These are phyloP conservation scores for Suillus cothurnatus DNA, from an alignment of 768 basidiomycete species.

Conservation along the genomic window DNA sequence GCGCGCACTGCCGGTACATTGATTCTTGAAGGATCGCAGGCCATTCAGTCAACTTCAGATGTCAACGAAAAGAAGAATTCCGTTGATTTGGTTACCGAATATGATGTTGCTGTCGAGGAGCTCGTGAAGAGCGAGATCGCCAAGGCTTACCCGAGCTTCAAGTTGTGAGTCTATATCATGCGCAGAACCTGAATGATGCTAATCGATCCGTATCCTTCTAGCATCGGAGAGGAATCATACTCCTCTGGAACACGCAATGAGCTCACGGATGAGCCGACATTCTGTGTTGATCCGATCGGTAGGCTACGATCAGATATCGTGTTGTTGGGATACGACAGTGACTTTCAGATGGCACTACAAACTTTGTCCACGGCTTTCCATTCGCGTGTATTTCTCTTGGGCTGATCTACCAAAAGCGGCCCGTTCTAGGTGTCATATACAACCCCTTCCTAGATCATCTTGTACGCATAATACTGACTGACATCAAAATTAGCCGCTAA, in stretches of 20 bases:
- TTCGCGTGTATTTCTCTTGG: slow-evolving; percentile 92
- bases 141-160: slow-evolving; percentile 68
- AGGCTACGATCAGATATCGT: slow-evolving; percentile 16
- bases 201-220: slow-evolving; percentile 30
- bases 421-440: slow-evolving; percentile 89
- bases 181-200: neutral
- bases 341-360: slow-evolving; percentile 78
- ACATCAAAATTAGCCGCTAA: neutral
- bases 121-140: slow-evolving; percentile 73
- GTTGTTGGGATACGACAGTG: neutral
- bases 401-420: slow-evolving; percentile 77
- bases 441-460: slow-evolving; percentile 90
- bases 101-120: slow-evolving; percentile 89
- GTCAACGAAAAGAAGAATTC: slow-evolving; percentile 90
- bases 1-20: slow-evolving; percentile 75
- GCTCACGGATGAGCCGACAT: slow-evolving; percentile 88
- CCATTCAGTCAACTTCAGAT: slow-evolving; percentile 60
- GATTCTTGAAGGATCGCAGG: slow-evolving; percentile 77
- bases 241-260: slow-evolving; percentile 69
- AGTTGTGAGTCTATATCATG: slow-evolving; percentile 63
- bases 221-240: slow-evolving; percentile 95
- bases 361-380: slow-evolving; percentile 85
- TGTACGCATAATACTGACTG: slow-evolving; percentile 37
- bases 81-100: slow-evolving; percentile 94
- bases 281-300: slow-evolving; percentile 97